phyloP scores from a whole-genome alignment of 2,329 filamentous ascomycete genomes.

The Elsinoe necatrix region DNA sequence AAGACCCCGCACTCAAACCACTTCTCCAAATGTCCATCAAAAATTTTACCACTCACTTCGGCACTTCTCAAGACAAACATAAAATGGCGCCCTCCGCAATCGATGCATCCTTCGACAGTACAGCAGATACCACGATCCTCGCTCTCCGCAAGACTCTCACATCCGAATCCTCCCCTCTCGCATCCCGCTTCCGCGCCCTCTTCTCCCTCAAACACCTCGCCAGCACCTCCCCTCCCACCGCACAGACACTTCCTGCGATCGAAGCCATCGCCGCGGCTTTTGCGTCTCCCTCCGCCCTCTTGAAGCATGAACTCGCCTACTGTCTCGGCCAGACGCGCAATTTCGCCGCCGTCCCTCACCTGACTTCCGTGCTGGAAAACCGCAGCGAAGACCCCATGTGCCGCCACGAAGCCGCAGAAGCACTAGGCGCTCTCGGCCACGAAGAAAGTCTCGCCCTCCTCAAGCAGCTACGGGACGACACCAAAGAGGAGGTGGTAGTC shows the following conservation, averaged over 20 bases:
- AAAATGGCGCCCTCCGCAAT: slow-evolving; percentile 21
- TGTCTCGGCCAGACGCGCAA: slow-evolving; percentile 89
- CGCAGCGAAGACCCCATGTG: slow-evolving; percentile 86
- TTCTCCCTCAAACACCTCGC: slow-evolving; percentile 97
- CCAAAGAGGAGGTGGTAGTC: slow-evolving; percentile 70
- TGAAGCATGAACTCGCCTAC: slow-evolving; percentile 96
- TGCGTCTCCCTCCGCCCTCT: slow-evolving; percentile 70
- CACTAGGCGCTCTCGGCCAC: slow-evolving; percentile 78
- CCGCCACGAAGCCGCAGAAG: slow-evolving; percentile 92
- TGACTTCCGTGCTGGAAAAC: slow-evolving; percentile 68
- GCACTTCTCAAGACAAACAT: not conserved
- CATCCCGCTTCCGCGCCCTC: slow-evolving; percentile 86
- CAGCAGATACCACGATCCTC: slow-evolving; percentile 42
- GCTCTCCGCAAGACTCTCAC: slow-evolving; percentile 67
- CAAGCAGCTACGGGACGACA: slow-evolving; percentile 62
- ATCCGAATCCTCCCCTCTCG: slow-evolving; percentile 72
- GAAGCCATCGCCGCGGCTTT: slow-evolving; percentile 84
- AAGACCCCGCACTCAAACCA: slow-evolving; percentile 6
- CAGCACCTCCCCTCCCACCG: slow-evolving; percentile 50
- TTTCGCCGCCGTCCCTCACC: slow-evolving; percentile 59
- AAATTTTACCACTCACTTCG: not conserved
- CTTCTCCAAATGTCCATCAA: not conserved
- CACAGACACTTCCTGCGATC: slow-evolving; percentile 54
- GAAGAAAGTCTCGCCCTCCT: slow-evolving; percentile 65
- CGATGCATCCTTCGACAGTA: not conserved